phyloP scores from a whole-genome alignment of 2,329 filamentous ascomycete genomes.

The Penicillium capsulatum region DNA sequence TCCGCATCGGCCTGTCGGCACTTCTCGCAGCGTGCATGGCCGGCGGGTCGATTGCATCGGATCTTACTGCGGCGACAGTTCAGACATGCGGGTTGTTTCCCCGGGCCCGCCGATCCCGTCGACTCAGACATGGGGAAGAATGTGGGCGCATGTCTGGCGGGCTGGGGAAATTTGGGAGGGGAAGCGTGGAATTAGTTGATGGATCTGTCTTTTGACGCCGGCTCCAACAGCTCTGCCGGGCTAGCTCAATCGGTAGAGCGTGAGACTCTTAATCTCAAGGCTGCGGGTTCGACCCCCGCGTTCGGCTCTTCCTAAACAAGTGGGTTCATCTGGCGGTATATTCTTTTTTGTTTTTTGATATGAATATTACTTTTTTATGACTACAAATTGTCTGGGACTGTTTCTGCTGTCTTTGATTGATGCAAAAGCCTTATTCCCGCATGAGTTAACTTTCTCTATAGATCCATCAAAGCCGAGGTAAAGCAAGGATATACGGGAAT shows the following conservation, averaged over 20 bases:
- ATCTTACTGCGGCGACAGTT: constrained; percentile 65
- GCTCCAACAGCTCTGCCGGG: constrained; percentile 37
- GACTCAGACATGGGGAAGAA: no score
- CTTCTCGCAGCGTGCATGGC: constrained; percentile 55
- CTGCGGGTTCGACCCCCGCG: constrained; percentile 44
- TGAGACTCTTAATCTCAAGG: constrained; percentile 49
- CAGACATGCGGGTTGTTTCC: constrained; percentile 53
- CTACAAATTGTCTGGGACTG: no score
- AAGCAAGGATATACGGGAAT: no score
- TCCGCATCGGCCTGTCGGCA: constrained; percentile 57
- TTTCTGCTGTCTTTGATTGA: no score
- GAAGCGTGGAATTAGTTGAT: no score
- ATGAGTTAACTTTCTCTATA: no score
- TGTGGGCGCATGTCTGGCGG: no score
- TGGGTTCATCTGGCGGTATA: constrained; percentile 7
- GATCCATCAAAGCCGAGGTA: no score
- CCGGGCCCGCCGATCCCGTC: no score
- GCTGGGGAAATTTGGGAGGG: no score
- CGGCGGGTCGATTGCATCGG: constrained; percentile 57
- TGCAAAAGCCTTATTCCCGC: no score
- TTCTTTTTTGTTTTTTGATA: constrained; percentile 10
- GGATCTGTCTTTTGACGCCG: no score
- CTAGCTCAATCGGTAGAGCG: constrained; percentile 52
- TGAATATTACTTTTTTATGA: neutral
- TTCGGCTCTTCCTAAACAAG: constrained; percentile 33